These are phyloP conservation scores for Talaromyces trachyspermus DNA, from an alignment of 495 filamentous ascomycete species.

Conservation along the genomic window DNA sequence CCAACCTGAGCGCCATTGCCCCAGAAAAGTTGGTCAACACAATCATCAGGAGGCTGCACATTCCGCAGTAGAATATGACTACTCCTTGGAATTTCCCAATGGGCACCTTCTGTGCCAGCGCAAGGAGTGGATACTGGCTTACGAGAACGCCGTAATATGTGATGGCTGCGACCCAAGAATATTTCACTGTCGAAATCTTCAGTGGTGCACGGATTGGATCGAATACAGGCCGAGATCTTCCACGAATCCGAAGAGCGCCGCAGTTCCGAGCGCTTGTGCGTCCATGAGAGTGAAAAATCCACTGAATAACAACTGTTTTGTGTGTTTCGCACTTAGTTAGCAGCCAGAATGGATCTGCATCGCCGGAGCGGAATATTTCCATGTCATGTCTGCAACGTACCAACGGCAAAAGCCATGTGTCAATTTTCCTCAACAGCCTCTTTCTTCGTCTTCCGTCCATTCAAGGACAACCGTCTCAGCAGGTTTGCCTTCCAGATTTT, in stretches of 20 bases:
- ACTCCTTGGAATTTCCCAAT: neutral
- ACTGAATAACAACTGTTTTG: neutral
- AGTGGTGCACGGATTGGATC: neutral
- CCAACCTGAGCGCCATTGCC: neutral
- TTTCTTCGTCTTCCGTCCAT: neutral
- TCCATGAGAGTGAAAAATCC: neutral
- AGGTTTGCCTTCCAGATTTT: neutral
- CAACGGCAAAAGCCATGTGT: neutral
- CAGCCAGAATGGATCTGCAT: neutral
- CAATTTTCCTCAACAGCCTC: neutral
- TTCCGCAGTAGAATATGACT: neutral
- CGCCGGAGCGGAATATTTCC: neutral
- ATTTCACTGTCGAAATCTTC: neutral
- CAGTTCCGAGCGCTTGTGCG: neutral
- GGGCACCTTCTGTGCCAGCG: neutral
- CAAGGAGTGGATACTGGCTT: neutral
- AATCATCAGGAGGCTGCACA: neutral
- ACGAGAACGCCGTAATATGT: neutral
- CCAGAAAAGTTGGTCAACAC: neutral
- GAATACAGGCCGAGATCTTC: conserved; percentile 1
- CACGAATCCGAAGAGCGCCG: neutral
- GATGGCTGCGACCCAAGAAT: neutral
- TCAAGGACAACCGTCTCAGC: neutral
- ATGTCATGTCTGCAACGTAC: neutral
- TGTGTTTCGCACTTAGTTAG: neutral